A percentile compares a stretch with the other conserved stretches of the same genome.
These are phyloP conservation scores for Yamadazyma scolyti DNA, from an alignment of 805 yeast genomes.

Conservation along the genomic window DNA sequence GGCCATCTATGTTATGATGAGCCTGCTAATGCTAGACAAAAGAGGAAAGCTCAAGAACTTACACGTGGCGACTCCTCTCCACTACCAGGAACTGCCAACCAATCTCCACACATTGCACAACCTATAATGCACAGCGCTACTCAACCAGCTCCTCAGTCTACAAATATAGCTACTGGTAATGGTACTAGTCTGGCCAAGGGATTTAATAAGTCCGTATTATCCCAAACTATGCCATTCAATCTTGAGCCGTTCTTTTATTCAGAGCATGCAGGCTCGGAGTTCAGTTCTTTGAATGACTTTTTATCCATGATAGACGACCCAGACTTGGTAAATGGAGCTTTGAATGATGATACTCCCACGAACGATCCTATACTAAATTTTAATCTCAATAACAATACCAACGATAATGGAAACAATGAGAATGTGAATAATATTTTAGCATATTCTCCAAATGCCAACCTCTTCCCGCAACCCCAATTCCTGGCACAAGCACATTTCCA, in stretches of 20 bases:
- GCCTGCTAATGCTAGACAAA: slow-evolving; percentile 43
- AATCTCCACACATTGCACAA: slow-evolving; percentile 14
- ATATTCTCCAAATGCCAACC: slow-evolving; percentile 23
- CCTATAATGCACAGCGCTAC: neutral
- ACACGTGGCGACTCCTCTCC: slow-evolving; percentile 9
- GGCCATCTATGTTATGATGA: slow-evolving; percentile 85
- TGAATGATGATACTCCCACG: slow-evolving; percentile 22
- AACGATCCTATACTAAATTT: slow-evolving; percentile 20
- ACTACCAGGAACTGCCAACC: slow-evolving; percentile 6
- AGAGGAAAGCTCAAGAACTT: slow-evolving; percentile 33
- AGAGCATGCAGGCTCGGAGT: slow-evolving; percentile 91
- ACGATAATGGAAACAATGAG: slow-evolving; percentile 2
- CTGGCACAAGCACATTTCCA: slow-evolving; percentile 2
- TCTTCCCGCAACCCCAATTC: slow-evolving; percentile 5
- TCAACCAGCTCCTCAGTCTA: slow-evolving; percentile 1
- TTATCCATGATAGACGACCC: slow-evolving; percentile 88
- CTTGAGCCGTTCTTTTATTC: slow-evolving; percentile 82
- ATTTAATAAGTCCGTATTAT: slow-evolving; percentile 24
- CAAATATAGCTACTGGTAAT: neutral
- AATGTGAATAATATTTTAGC: slow-evolving; percentile 19
- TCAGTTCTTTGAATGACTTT: slow-evolving; percentile 84
- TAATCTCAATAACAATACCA: slow-evolving; percentile 11
- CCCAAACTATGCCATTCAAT: slow-evolving; percentile 41
- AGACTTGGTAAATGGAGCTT: slow-evolving; percentile 51
- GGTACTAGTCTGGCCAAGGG: slow-evolving; percentile 6